Evolutionary conservation across 495 filamentous ascomycete genomes (phyloP).

Genomic region (Penicillium subrubescens): DNA sequence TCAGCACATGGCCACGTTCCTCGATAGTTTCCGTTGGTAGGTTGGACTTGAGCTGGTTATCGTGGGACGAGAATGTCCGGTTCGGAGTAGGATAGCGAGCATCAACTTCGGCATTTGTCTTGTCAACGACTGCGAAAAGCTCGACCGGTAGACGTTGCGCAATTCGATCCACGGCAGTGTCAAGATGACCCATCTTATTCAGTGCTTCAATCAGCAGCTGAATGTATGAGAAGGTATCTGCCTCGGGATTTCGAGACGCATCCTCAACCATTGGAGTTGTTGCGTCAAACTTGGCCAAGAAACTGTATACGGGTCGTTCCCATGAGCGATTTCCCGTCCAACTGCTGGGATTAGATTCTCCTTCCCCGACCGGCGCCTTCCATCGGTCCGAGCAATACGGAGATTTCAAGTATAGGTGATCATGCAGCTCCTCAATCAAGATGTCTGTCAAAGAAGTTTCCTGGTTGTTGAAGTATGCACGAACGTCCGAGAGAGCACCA

Average conservation of each 20-base stretch:
- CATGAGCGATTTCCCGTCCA: constrained; percentile 38
- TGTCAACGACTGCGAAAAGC: constrained; percentile 89
- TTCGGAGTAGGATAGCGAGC: constrained; percentile 77
- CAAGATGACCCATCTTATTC: constrained; percentile 82
- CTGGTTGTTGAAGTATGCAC: constrained; percentile 88
- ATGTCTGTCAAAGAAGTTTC: constrained; percentile 92
- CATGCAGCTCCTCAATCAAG: constrained; percentile 92
- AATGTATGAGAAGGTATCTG: constrained; percentile 92
- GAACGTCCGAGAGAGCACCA: constrained; percentile 81
- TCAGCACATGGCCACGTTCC: constrained; percentile 76
- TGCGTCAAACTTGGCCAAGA: constrained; percentile 80
- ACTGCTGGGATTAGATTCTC: constrained; percentile 53
- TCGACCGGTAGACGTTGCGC: constrained; percentile 94
- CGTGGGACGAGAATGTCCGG: constrained; percentile 56
- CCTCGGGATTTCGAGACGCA: constrained; percentile 86
- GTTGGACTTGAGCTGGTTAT: constrained; percentile 46
- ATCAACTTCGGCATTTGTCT: constrained; percentile 91
- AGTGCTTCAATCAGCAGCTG: constrained; percentile 84
- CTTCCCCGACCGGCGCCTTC: constrained; percentile 61
- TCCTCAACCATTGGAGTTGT: constrained; percentile 77
- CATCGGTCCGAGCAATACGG: constrained; percentile 94
- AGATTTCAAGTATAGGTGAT: constrained; percentile 95
- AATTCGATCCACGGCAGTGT: constrained; percentile 82
- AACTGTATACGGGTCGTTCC: constrained; percentile 70
- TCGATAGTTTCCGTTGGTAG: constrained; percentile 68